A percentile compares a stretch with the other conserved stretches of the same genome.
These are phyloP conservation scores for Cadophora luteo-olivacea DNA, from an alignment of 2,329 filamentous ascomycete genomes.

Conservation along the genomic window DNA sequence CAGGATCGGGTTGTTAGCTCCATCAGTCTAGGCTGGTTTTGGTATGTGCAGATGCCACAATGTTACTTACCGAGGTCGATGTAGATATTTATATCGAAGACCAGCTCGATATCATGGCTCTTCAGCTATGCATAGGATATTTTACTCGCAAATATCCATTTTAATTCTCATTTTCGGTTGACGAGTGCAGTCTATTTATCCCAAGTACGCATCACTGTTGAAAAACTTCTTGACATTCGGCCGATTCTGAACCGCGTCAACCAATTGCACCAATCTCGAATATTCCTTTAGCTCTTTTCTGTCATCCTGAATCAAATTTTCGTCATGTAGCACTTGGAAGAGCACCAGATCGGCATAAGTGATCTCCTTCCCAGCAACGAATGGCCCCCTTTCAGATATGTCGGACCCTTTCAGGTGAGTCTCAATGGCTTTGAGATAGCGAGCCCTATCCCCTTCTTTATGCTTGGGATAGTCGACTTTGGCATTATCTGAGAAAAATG, in stretches of 20 bases:
- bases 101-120: too few relatives aligned
- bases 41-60: too few relatives aligned
- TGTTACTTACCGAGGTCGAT: too few relatives aligned
- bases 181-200: constrained; percentile 14
- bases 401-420: constrained; percentile 42
- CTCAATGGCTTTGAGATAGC: constrained; percentile 46
- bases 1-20: too few relatives aligned
- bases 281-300: constrained; percentile 39
- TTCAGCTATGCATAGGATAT: not conserved
- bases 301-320: constrained; percentile 40
- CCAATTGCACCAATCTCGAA: constrained; percentile 39
- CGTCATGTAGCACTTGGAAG: constrained; percentile 43
- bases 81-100: too few relatives aligned
- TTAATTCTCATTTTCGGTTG: not conserved
- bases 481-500: constrained; percentile 41
- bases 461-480: constrained; percentile 41
- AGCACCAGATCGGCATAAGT: constrained; percentile 44
- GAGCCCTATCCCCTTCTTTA: constrained; percentile 32
- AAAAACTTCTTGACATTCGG: constrained; percentile 42
- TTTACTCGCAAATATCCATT: not conserved
- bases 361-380: constrained; percentile 40
- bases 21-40: too few relatives aligned
- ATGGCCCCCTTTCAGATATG: constrained; percentile 44
- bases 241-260: constrained; percentile 41
- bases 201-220: constrained; percentile 40